These are phyloP conservation scores for Colletotrichum sansevieriae DNA, from an alignment of 2,329 filamentous ascomycete species.

Conservation along the genomic window DNA sequence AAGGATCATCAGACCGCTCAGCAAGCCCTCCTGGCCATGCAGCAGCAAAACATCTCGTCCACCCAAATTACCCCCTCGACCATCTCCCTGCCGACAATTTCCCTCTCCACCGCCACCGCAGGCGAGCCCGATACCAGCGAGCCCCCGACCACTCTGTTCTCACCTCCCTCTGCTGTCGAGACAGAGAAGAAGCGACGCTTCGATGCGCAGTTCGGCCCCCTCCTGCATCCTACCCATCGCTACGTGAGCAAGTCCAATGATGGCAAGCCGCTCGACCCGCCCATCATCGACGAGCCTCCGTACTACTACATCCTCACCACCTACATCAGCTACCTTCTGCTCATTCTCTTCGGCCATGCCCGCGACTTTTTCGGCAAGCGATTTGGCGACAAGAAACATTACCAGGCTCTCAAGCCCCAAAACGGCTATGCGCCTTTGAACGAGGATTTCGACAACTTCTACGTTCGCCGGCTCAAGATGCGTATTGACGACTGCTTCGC, in stretches of 20 bases:
- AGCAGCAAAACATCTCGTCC: constrained; percentile 70
- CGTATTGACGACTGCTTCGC: constrained; percentile 98
- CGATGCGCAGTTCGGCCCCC: constrained; percentile 92
- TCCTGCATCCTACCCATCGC: constrained; percentile 83
- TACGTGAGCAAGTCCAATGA: constrained; percentile 87
- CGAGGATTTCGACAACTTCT: constrained; percentile 99
- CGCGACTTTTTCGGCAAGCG: constrained; percentile 98
- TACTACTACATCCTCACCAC: constrained; percentile 98
- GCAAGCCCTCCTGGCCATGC: constrained; percentile 76
- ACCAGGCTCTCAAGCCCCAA: constrained; percentile 83
- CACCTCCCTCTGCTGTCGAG: constrained; percentile 89
- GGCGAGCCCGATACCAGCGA: constrained; percentile 80
- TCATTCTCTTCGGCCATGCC: constrained; percentile 95
- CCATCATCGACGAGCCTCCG: constrained; percentile 93
- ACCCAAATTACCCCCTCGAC: constrained; percentile 78
- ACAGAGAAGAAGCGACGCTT: constrained; percentile 79
- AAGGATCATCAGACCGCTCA: constrained; percentile 75
- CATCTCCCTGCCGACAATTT: constrained; percentile 88
- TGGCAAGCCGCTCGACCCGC: constrained; percentile 82
- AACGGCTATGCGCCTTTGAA: constrained; percentile 96
- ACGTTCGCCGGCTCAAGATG: constrained; percentile 91
- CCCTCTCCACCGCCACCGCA: constrained; percentile 85
- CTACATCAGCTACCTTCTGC: constrained; percentile 96
- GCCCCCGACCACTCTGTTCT: constrained; percentile 82
- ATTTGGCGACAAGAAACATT: constrained; percentile 85